Conservation (phyloP, 1,284 basidiomycete genomes). For the Ceratobasidium sp. region DNA sequence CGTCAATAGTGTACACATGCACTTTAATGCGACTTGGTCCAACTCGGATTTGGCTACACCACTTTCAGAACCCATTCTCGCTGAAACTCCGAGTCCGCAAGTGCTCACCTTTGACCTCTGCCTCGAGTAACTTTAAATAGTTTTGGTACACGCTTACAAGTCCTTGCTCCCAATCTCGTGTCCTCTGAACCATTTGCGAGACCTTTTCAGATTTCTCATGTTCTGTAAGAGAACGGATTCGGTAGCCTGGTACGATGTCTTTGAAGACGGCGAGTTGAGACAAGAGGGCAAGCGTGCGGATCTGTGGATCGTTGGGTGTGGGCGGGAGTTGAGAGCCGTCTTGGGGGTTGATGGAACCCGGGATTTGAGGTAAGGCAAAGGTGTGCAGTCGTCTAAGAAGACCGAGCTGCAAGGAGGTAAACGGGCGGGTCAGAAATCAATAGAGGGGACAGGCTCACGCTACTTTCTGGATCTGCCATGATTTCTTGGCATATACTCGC, state of each 20-base stretch:
- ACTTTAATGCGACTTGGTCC: slow-evolving; percentile 75
- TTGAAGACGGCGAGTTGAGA: slow-evolving; percentile 95
- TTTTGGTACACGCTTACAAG: slow-evolving; percentile 88
- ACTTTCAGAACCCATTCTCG: not conserved
- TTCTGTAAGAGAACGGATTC: slow-evolving; percentile 88
- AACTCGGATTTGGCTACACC: slow-evolving; percentile 57
- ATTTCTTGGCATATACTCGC: slow-evolving; percentile 90
- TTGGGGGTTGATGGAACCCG: not conserved
- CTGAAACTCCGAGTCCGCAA: slow-evolving; percentile 4
- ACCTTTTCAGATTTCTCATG: slow-evolving; percentile 93
- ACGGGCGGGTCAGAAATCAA: not conserved
- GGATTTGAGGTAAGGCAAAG: slow-evolving; percentile 76
- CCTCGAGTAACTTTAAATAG: slow-evolving; percentile 86
- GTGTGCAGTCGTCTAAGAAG: slow-evolving; percentile 85
- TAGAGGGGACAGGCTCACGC: slow-evolving; percentile 60
- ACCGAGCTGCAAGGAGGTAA: slow-evolving; percentile 65
- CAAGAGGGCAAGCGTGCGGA: slow-evolving; percentile 87
- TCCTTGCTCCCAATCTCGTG: slow-evolving; percentile 97
- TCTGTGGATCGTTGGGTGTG: slow-evolving; percentile 77
- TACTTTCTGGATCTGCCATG: slow-evolving; percentile 83
- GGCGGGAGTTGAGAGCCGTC: slow-evolving; percentile 59
- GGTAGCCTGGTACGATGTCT: slow-evolving; percentile 91
- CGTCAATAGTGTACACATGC: slow-evolving; percentile 85
- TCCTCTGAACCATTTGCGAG: slow-evolving; percentile 87
- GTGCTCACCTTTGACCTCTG: slow-evolving; percentile 80